A percentile compares a stretch with the other conserved stretches of the same genome.
phyloP scores from a whole-genome alignment of 306 rosid species.

The Citrullus amarus region DNA sequence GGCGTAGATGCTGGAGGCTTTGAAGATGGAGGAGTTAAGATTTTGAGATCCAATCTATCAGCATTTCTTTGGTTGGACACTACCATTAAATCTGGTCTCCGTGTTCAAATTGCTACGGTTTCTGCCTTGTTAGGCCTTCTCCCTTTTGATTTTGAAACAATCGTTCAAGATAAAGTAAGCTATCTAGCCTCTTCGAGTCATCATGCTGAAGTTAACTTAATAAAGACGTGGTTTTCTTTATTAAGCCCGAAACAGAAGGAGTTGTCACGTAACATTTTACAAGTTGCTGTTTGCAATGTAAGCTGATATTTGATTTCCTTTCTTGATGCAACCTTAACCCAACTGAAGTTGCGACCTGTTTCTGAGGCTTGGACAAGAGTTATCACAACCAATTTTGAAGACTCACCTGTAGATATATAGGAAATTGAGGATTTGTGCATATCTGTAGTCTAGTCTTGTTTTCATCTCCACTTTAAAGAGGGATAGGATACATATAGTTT shows the following conservation, averaged over 20 bases:
- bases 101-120: conserved; percentile 46
- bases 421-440: not conserved
- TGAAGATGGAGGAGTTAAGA: conserved; percentile 48
- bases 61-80: conserved; percentile 25
- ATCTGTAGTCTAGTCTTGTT: not conserved
- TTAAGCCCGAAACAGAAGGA: conserved; percentile 47
- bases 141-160: conserved; percentile 40
- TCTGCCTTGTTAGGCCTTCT: conserved; percentile 44
- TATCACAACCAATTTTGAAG: not conserved
- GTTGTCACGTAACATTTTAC: conserved; percentile 32
- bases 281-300: not conserved
- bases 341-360: not conserved
- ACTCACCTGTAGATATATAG: not conserved
- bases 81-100: conserved; percentile 23
- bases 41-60: conserved; percentile 35
- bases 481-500: not conserved
- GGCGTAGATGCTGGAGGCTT: conserved; percentile 58
- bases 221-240: conserved; percentile 50
- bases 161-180: conserved; percentile 24
- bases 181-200: conserved; percentile 14
- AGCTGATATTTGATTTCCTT: conserved; percentile 1
- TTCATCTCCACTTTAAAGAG: not conserved
- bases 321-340: not conserved
- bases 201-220: conserved; percentile 24
- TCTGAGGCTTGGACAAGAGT: not conserved